These are phyloP conservation scores for Verbascum thapsus DNA, from an alignment of 257 asterid genomes.

Conservation along the genomic window DNA sequence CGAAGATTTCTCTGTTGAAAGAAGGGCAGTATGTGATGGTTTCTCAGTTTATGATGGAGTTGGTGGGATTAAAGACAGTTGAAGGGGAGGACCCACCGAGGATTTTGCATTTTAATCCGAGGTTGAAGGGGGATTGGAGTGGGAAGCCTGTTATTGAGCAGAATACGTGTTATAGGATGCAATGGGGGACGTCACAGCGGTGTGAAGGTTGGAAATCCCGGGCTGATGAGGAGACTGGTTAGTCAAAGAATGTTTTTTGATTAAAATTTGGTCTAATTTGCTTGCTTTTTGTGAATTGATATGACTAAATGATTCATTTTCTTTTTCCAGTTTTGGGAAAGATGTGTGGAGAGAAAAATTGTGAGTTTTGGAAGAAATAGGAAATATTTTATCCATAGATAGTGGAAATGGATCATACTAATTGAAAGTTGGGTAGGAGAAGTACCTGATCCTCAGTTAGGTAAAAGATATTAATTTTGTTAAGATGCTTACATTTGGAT, in stretches of 20 bases:
- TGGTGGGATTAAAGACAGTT: slow-evolving; percentile 85
- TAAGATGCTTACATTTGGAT: slow-evolving; percentile 1
- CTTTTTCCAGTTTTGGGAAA: no score
- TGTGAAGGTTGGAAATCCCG: slow-evolving; percentile 91
- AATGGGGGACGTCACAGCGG: slow-evolving; percentile 93
- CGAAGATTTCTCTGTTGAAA: slow-evolving; percentile 74
- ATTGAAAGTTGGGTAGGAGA: no score
- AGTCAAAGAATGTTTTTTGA: slow-evolving; percentile 26
- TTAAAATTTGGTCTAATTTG: slow-evolving; percentile 8
- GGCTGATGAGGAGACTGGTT: slow-evolving; percentile 94
- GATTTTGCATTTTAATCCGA: slow-evolving; percentile 82
- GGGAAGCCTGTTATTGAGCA: slow-evolving; percentile 92
- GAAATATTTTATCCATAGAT: no score
- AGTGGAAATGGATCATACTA: no score
- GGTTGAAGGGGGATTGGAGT: slow-evolving; percentile 96
- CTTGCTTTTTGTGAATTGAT: slow-evolving; percentile 26
- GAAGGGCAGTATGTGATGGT: slow-evolving; percentile 83
- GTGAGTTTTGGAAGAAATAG: slow-evolving; percentile 1
- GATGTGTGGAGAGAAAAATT: neutral
- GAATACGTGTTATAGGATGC: slow-evolving; percentile 94
- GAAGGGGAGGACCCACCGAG: slow-evolving; percentile 97
- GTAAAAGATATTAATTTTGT: slow-evolving; percentile 15
- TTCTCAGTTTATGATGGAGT: slow-evolving; percentile 92
- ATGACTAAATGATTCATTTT: neutral
- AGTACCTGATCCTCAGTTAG: slow-evolving; percentile 2